Evolutionary conservation across 768 basidiomycete genomes (phyloP).

Genomic region (Suillus ampliporus): DNA sequence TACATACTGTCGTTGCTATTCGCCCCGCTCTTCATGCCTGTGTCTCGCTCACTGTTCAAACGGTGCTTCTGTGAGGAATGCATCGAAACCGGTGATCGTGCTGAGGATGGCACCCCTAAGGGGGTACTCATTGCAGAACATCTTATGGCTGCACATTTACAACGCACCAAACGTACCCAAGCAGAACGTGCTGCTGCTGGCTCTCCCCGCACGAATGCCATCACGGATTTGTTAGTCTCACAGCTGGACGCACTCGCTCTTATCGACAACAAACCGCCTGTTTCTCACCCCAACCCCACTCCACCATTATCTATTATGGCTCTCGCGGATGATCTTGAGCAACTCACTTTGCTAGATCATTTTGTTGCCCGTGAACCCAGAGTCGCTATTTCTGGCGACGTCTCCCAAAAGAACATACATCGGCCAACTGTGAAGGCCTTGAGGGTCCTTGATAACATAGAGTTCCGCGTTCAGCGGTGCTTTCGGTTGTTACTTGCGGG

Average conservation of each 20-base stretch:
- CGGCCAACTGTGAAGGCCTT: conserved; percentile 3
- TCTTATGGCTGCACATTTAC: conserved; percentile 12
- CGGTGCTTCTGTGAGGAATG: conserved; percentile 17
- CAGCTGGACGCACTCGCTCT: too few relatives aligned
- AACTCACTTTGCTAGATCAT: not conserved
- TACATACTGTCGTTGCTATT: too few relatives aligned
- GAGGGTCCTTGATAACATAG: not conserved
- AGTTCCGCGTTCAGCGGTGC: not conserved
- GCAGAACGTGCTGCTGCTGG: not conserved
- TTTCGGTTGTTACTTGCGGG: not conserved
- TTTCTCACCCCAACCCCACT: too few relatives aligned
- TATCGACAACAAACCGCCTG: too few relatives aligned
- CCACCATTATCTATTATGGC: not conserved
- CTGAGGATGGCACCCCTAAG: not conserved
- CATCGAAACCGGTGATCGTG: not conserved
- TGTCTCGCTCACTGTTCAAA: not conserved
- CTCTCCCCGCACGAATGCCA: too few relatives aligned
- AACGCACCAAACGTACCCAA: not conserved
- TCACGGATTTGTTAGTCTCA: too few relatives aligned
- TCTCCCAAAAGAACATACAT: not conserved
- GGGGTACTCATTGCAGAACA: conserved; percentile 9
- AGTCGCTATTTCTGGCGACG: not conserved
- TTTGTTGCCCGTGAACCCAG: conserved; percentile 1
- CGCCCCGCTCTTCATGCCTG: conserved; percentile 3
- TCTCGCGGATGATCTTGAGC: conserved; percentile 9